Percentiles rank a stretch among this genome's conserved stretches.
Evolutionary conservation across 371 early-diverging fungal species (phyloP).

Genomic region (Circinella umbellata): DNA sequence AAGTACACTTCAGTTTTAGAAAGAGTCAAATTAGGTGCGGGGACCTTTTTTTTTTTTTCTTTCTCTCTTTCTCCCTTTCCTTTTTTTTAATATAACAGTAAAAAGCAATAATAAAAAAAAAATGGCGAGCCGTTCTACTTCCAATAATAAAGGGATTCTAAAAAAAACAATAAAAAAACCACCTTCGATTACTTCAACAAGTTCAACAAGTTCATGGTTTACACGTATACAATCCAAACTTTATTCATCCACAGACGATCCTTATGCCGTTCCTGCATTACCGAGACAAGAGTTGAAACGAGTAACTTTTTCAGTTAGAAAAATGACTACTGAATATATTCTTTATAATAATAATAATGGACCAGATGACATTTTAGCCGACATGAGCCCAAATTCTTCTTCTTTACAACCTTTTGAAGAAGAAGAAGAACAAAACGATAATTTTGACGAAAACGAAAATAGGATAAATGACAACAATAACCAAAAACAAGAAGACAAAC

Average conservation of each 20-base stretch:
- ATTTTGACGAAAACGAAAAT: constrained; percentile 5
- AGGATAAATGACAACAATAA: not conserved
- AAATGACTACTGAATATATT: constrained; percentile 35
- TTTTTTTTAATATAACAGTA: not conserved
- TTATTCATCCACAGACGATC: constrained; percentile 16
- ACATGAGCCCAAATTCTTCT: not conserved
- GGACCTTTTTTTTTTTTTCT: not conserved
- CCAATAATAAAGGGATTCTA: constrained; percentile 18
- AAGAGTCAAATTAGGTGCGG: not conserved
- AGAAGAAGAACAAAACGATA: constrained; percentile 18
- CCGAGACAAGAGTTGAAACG: constrained; percentile 44
- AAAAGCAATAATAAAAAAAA: not conserved
- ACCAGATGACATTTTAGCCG: constrained; percentile 19
- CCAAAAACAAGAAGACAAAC: not conserved
- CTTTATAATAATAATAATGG: constrained; percentile 30
- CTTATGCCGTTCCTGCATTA: constrained; percentile 21
- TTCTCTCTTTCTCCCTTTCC: constrained; percentile 6
- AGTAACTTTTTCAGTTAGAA: constrained; percentile 45
- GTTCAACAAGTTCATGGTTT: constrained; percentile 26
- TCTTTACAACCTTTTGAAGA: constrained; percentile 16
- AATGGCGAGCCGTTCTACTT: not conserved
- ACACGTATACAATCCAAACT: constrained; percentile 30
- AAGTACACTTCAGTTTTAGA: too few relatives aligned
- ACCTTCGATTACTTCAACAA: constrained; percentile 18
- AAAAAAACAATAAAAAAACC: constrained; percentile 20